Conservation (phyloP, 345 rosid genomes). For the Corymbia maculata region DNA sequence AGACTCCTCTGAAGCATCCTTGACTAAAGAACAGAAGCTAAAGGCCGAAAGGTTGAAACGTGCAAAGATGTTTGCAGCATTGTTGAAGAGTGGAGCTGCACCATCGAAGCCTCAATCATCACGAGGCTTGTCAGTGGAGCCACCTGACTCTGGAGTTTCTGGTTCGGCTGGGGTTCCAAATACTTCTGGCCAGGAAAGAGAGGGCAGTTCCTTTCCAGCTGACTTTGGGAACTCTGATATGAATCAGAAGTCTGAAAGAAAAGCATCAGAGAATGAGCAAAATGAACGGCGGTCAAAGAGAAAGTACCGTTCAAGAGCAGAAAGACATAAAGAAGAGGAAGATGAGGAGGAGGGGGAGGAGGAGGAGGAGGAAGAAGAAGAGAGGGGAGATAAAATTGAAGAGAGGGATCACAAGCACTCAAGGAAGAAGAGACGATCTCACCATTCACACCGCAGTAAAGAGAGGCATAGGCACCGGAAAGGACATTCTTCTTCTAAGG, state of each 20-base stretch:
- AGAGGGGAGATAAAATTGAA: slow-evolving; percentile 13
- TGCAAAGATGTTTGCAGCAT: slow-evolving; percentile 85
- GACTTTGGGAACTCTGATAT: slow-evolving; percentile 14
- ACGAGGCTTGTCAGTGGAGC: slow-evolving; percentile 49
- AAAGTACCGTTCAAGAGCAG: slow-evolving; percentile 56
- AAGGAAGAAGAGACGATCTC: slow-evolving; percentile 34
- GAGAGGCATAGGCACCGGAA: slow-evolving; percentile 42
- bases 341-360: slow-evolving; percentile 22
- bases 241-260: slow-evolving; percentile 27
- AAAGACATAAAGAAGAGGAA: slow-evolving; percentile 23
- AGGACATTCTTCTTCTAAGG: slow-evolving; percentile 42
- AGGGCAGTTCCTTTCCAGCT: slow-evolving; percentile 30
- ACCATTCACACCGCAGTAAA: slow-evolving; percentile 20
- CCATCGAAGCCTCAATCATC: slow-evolving; percentile 33
- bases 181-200: slow-evolving; percentile 28
- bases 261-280: slow-evolving; percentile 23
- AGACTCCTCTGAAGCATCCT: slow-evolving; percentile 57
- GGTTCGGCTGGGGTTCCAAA: slow-evolving; percentile 23
- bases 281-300: slow-evolving; percentile 59
- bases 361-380: slow-evolving; percentile 18
- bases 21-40: slow-evolving; percentile 70
- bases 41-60: slow-evolving; percentile 94
- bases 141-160: slow-evolving; percentile 32
- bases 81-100: slow-evolving; percentile 53
- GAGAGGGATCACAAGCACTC: slow-evolving; percentile 29